Evolutionary conservation across 305 asterid genomes (phyloP), one percentile per base, ranked within the genome.

Genomic region (Coffea humblotiana): DNA sequence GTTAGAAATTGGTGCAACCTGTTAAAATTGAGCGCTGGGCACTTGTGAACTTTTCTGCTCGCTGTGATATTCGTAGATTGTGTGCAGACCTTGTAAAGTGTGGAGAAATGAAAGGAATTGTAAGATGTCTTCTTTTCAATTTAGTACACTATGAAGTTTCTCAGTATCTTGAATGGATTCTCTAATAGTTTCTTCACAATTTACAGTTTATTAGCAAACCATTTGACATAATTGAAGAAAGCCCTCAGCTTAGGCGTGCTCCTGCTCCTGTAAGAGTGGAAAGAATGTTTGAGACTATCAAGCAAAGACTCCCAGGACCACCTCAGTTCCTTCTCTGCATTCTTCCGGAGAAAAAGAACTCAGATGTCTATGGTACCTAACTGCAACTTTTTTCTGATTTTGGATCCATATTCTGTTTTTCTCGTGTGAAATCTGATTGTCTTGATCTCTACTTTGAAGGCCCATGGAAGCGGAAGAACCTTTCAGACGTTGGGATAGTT

Each of bases 391-490:
- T 21, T 16, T 29, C 0, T 72, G 21, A 18, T 37, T 49, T 43
- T 18, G 11, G 9, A 47, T 16, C 23, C 7, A 21, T 29, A 19
- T 21, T 2, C 19, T 35, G 11, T 6, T 16, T 35, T 16, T 68
- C 18, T 37, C 27, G 18, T 68, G 9, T 52, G 60, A 52, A 13
- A 52, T 52, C 60, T 52, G 18, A 5, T 52, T 21, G 12, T 16
- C n/a, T n/a, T n/a, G 27, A 18, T 52, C 23, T 52, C 77, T 82
- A 64, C 70, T 23, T 78, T 79, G 61, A 83, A 90, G 97, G 97
- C 64, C 97, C 97, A 68, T 93, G 97, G 97, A 93, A 93, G 88
- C 87, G 77, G 76, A 87, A 64, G 81, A 83, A 64, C 82, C 89
- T 93, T n/a, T 67, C 91, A 1, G 92, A 88, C 2, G 56, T 81